Percentiles rank a stretch among this genome's conserved stretches.
Evolutionary conservation across 1,284 basidiomycete species (phyloP).

Genomic region (Anthracocystis panici-leucophaei): DNA sequence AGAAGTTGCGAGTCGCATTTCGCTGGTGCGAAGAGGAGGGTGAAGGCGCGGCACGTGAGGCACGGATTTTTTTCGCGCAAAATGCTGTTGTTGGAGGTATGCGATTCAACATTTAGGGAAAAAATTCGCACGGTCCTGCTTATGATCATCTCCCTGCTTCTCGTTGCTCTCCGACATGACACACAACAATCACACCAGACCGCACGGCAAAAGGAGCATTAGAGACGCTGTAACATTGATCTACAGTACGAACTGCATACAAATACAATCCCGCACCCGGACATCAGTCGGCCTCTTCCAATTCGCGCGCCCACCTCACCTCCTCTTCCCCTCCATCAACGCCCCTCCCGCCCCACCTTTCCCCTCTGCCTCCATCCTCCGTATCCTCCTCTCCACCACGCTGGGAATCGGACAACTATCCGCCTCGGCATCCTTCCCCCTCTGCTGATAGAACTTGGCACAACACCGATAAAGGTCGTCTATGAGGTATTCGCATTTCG

Average conservation of each 20-base stretch:
- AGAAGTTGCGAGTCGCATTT: conserved; percentile 3
- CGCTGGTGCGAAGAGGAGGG: neutral
- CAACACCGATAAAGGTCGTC: conserved; percentile 66
- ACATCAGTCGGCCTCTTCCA: neutral
- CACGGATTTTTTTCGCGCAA: neutral
- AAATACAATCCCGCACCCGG: neutral
- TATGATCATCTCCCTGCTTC: neutral
- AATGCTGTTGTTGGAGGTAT: neutral
- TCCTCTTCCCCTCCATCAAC: conserved; percentile 35
- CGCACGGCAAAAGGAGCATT: neutral
- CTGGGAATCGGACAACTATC: conserved; percentile 63
- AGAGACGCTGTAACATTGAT: neutral
- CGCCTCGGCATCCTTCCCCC: conserved; percentile 52
- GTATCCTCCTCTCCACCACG: conserved; percentile 52
- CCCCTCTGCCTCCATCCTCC: conserved; percentile 50
- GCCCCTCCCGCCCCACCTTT: conserved; percentile 45
- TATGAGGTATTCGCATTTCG: conserved; percentile 61
- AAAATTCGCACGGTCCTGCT: neutral
- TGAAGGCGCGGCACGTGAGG: conserved; percentile 27
- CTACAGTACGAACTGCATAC: neutral
- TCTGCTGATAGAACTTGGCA: conserved; percentile 56
- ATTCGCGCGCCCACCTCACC: neutral
- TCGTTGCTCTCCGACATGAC: neutral
- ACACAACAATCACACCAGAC: neutral
- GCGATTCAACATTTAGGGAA: neutral